phyloP scores from a whole-genome alignment of 2,329 filamentous ascomycete genomes.

The Sarocladium kiliense region DNA sequence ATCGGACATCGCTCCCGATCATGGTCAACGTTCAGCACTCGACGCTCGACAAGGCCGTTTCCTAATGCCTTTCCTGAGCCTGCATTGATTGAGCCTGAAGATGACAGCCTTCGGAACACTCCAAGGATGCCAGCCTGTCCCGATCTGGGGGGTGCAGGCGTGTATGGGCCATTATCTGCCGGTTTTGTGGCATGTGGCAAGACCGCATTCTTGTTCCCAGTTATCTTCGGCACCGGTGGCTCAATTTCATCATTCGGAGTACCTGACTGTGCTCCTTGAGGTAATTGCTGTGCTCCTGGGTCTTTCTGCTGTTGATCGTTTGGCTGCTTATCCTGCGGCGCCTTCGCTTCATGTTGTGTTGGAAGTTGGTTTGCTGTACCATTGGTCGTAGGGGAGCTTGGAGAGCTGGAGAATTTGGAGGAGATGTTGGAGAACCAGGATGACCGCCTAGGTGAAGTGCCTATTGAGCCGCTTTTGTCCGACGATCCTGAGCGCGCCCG shows the following conservation, averaged over 20 bases:
- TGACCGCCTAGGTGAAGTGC: constrained; percentile 50
- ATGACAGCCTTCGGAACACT: constrained; percentile 77
- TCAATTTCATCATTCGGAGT: constrained; percentile 24
- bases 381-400: constrained; percentile 29
- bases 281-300: background rate
- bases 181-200: constrained; percentile 50
- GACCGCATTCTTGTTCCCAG: constrained; percentile 52
- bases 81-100: constrained; percentile 43
- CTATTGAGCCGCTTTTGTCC: constrained; percentile 26
- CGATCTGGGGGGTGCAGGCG: constrained; percentile 67
- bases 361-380: constrained; percentile 15
- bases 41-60: constrained; percentile 73
- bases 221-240: constrained; percentile 37
- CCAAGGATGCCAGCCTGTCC: constrained; percentile 69
- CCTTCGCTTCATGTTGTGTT: constrained; percentile 10
- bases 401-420: constrained; percentile 75
- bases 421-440: constrained; percentile 95
- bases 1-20: constrained; percentile 75
- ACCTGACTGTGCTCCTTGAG: background rate
- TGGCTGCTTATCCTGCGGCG: constrained; percentile 1
- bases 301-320: constrained; percentile 7
- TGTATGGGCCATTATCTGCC: constrained; percentile 62
- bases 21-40: constrained; percentile 78
- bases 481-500: constrained; percentile 29
- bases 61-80: constrained; percentile 22